Base-by-base conservation (phyloP, 2,329 filamentous ascomycete species). In the Fusarium sp. region DNA sequence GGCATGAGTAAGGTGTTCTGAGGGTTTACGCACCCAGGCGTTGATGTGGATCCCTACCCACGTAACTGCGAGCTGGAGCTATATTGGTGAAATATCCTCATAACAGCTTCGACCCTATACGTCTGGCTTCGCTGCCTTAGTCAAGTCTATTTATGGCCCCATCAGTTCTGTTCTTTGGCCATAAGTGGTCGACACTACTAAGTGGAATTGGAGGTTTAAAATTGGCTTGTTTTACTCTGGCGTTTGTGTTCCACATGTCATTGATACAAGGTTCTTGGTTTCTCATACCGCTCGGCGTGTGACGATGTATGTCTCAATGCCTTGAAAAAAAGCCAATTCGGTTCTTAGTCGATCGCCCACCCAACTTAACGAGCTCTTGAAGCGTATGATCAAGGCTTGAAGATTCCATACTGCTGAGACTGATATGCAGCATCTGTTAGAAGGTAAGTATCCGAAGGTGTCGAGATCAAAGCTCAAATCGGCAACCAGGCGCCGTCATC, bases 71-170 rank as follows among this genome's bases (percentile, higher is more conserved):
- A 74, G 74, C 7, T 78, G 73, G 71, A 74, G 74, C 1, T 76
- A 75, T 34, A 74, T 76, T 34, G 76, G 74, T 33, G 80, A 81
- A 58, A 78, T 80, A 20, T 79, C 79, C 1, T 77, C 78, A 0
- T 77, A 78, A 33, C 72, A 77, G 7, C 65, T 80, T 5, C 75
- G 77, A 1, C 72, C 75, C 1, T 76, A 75, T 26, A 79, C 78
- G 0, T 74, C 77, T 8, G 77, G 76, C 2, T 5, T 23, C 23
- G 23, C 23, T 23, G 23, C 23, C 23, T 23, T 23, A 23, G 23
- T 23, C 23, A 5, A 5, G 3, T 5, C 23, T 23, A 23, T 5
- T 23, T 4, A 23, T 30, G 67, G 68, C 11, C 50, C 70, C 3
- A 58, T 65, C 0, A 56, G 49, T 41, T 56, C 33, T 9, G 58